Base-by-base conservation (phyloP, 768 basidiomycete genomes). In the Macrocybe gigantea region DNA sequence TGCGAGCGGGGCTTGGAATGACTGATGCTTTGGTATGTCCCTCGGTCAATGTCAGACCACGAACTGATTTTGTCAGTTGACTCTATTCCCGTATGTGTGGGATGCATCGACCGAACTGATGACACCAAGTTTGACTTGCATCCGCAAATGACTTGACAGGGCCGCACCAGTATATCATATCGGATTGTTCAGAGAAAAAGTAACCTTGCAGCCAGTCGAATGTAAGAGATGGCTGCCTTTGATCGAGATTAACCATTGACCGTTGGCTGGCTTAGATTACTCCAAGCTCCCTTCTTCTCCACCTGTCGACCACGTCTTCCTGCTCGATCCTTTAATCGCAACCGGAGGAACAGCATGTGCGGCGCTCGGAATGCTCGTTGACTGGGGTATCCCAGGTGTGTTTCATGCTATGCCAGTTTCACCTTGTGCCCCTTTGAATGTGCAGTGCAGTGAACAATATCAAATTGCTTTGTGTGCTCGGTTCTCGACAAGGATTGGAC, bases 1-100 rank as follows among this genome's bases (percentile, higher is more conserved):
- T 98, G 48, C 82, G 95, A 35, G 95, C 95, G 31, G 95, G 95
- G 5, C 69, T 94, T 53, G 92, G 93, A 12, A 94, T 98, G 92
- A 79, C 87, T 1, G 91, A 95, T 56, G 90, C 88, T 14, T 65
- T 96, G 60, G 76, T 78, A 52, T 40, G 67, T 55, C 15, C 15
- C 33, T 39, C 33, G 12, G 31, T 41, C 40, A 31, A 33, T 38
- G 47, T 45, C 36, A 8, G 7, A 44, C 31, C 38, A 14, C 7
- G 8, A 32, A 22, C 39, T 32, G 7, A 35, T 30, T 44, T 13
- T 22, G 36, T 7, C 41, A 79, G 68, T 68, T 94, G 51, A 79
- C 79, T 45, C 71, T 94, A 44, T 95, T 94, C 65, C 93, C 93
- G 75, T 87, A 72, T 35, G 88, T 74, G 37, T 43, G 38, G 41